Evolutionary conservation across 441 rosid species (phyloP).

Genomic region (Erysimum cheiri): DNA sequence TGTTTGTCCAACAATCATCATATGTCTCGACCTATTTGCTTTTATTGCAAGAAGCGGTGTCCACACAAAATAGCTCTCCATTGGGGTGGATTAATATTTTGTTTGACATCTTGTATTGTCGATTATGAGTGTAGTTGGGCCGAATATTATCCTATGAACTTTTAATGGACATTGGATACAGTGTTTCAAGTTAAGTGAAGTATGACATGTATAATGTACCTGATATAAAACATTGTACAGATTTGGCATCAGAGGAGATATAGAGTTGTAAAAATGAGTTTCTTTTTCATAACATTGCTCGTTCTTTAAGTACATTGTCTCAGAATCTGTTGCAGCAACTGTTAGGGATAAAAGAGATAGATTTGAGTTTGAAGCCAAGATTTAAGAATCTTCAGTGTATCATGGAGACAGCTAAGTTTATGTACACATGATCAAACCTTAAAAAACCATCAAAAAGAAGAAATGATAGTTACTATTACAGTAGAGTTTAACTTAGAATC

Average conservation of each 20-base stretch:
- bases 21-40: neutral
- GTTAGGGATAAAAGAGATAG: neutral
- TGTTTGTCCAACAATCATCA: neutral
- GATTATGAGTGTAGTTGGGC: no score
- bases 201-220: neutral
- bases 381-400: conserved; percentile 14
- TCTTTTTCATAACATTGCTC: no score
- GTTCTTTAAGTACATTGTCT: no score
- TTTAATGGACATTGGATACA: neutral
- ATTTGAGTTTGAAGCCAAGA: conserved; percentile 4
- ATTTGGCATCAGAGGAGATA: neutral
- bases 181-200: neutral
- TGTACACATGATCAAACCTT: conserved; percentile 36
- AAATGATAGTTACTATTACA: conserved; percentile 27
- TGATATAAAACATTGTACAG: neutral
- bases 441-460: conserved; percentile 7
- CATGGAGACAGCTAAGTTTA: conserved; percentile 10
- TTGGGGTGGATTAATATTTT: neutral
- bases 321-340: no score
- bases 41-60: neutral
- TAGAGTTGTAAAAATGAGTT: no score
- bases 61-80: neutral
- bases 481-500: conserved; percentile 40
- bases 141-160: no score
- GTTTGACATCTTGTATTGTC: neutral